Conservation (phyloP, 495 filamentous ascomycete species). For the Podospora comata region DNA sequence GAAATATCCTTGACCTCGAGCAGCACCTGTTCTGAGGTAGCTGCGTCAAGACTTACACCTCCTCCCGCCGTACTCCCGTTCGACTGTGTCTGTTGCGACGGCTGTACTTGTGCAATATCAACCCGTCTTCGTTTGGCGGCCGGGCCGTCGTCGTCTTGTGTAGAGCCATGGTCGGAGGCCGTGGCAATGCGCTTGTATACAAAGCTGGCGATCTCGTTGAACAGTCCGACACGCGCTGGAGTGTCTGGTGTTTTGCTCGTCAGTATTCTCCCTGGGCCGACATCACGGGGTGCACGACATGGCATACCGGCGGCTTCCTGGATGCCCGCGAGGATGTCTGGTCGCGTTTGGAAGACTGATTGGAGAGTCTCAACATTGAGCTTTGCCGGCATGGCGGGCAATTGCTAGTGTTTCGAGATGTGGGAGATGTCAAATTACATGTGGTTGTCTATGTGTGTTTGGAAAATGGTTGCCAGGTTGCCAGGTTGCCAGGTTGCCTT, state of each 20-base stretch:
- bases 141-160: conserved; percentile 32
- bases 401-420: neutral
- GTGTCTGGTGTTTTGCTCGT: conserved; percentile 33
- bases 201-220: conserved; percentile 53
- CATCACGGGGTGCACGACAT: neutral
- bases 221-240: conserved; percentile 44
- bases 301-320: conserved; percentile 44
- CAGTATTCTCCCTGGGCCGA: neutral
- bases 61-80: conserved; percentile 14
- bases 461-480: neutral
- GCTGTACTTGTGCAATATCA: conserved; percentile 36
- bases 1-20: conserved; percentile 70
- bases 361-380: conserved; percentile 43
- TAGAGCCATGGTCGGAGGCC: conserved; percentile 22
- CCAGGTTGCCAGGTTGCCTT: neutral
- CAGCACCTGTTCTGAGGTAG: conserved; percentile 48
- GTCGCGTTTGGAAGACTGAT: conserved; percentile 44
- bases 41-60: conserved; percentile 26
- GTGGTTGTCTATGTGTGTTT: neutral
- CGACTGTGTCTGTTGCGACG: conserved; percentile 20
- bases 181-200: conserved; percentile 41
- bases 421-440: neutral
- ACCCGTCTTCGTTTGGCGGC: conserved; percentile 50
- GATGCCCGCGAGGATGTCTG: conserved; percentile 46
- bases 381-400: conserved; percentile 37